A percentile compares a stretch with the other conserved stretches of the same genome.
phyloP scores from a whole-genome alignment of 805 yeast genomes.

The Cyberlindnera veronae region DNA sequence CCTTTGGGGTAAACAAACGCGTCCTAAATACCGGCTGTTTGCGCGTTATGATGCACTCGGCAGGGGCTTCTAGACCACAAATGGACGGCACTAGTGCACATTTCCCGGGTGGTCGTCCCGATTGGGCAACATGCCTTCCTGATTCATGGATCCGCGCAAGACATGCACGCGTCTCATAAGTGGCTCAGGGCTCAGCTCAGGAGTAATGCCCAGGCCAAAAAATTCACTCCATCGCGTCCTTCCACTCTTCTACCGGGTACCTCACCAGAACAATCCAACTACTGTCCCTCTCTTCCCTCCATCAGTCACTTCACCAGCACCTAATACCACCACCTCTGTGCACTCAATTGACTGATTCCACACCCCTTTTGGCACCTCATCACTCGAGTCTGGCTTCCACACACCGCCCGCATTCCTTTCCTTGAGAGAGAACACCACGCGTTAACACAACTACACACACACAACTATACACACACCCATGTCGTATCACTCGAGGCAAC shows the following conservation, averaged over 20 bases:
- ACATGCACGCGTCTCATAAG: conserved; percentile 1
- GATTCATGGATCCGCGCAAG: too few species aligned
- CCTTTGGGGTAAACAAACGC: not conserved
- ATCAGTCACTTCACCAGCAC: not conserved
- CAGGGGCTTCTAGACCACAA: not conserved
- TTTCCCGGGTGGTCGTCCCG: too few species aligned
- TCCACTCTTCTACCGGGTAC: not conserved
- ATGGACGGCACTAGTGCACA: too few species aligned
- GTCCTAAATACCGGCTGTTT: not conserved
- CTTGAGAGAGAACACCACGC: not conserved
- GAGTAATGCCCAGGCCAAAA: too few species aligned
- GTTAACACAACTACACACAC: conserved; percentile 3
- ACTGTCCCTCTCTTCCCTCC: not conserved
- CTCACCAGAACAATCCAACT: not conserved
- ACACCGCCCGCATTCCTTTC: not conserved
- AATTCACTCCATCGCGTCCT: not conserved
- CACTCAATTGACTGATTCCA: not conserved
- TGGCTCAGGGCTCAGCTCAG: too few species aligned
- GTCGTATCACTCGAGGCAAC: conserved; percentile 47
- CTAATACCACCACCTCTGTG: not conserved
- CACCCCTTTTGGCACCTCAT: not conserved
- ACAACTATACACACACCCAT: conserved; percentile 24
- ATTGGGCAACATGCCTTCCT: too few species aligned
- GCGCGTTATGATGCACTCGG: not conserved
- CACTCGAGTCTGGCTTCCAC: not conserved